Base-by-base conservation (phyloP, 148 eudicot species). In the Vaccinium darrowii region DNA sequence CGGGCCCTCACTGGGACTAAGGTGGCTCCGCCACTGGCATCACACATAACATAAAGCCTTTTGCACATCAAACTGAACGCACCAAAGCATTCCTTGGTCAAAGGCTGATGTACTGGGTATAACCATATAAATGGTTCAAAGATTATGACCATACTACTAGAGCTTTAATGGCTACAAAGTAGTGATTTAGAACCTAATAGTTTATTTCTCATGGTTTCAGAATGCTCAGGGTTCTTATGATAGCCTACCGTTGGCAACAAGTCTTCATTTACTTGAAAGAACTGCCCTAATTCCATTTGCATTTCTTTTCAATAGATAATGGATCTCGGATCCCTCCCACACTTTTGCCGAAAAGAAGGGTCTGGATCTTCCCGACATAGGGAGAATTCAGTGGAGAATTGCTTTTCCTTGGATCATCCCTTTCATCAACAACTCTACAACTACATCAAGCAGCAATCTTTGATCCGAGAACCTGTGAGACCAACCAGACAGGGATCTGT, bases 351-450 rank as follows among this genome's bases (percentile, higher is more conserved):
- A 83, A 87, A 27, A 14, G 39, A 87, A 85, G 87, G 89, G 47
- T 90, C 90, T n/a, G 92, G 91, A 82, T 91, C 92, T 33, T 88
- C 91, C 7, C 47, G 81, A 60, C 83, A 79, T 72, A 23, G 52
- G 36, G 51, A 47, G 58, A 88, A 69, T 27, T 54, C 78, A 81
- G 2, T 27, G 13, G 88, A 88, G 54, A 87, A 84, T 65, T 90
- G 91, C 85, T 92, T 81, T 85, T 89, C 90, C 79, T 84, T 88
- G 86, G 91, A 92, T 75, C 91, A 90, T 75, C 88, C 88, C 1
- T 92, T 91, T 74, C 93, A 92, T 82, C 92, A 91, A 78, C 87
- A 88, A 81, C 85, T 90, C 51, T 92, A 92, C 87, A 78, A 87
- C 83, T 89, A 91, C 86, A 90, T 91, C 9, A 88, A 90, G 86